Evolutionary conservation across 1,284 basidiomycete genomes (phyloP).

Genomic region (Sphagnurus paluster): DNA sequence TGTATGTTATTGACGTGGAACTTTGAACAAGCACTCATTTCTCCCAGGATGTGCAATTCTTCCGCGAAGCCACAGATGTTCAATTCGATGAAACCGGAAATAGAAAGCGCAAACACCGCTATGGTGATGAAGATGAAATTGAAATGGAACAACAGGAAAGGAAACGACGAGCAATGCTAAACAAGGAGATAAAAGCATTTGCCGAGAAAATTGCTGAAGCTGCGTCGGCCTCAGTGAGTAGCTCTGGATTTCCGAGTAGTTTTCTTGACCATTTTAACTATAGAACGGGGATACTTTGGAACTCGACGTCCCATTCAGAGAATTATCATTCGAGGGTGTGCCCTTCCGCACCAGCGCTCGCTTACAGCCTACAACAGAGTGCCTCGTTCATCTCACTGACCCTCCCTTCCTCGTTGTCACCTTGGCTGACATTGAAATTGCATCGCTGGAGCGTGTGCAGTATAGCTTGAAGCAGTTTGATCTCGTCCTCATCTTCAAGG

Average conservation of each 20-base stretch:
- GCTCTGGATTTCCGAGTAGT: background rate
- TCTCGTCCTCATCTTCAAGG: conserved; percentile 94
- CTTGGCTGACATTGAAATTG: conserved; percentile 92
- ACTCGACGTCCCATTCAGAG: conserved; percentile 96
- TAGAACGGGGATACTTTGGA: conserved; percentile 85
- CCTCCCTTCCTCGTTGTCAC: conserved; percentile 97
- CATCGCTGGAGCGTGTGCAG: conserved; percentile 96
- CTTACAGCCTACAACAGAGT: conserved; percentile 96
- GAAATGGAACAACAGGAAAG: conserved; percentile 98
- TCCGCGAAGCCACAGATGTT: conserved; percentile 96
- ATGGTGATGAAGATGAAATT: conserved; percentile 99
- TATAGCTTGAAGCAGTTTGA: conserved; percentile 98
- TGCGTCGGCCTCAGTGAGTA: conserved; percentile 67
- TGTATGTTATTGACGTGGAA: conserved; percentile 40
- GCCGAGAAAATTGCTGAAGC: conserved; percentile 93
- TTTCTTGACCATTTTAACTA: conserved; percentile 19
- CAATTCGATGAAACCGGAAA: conserved; percentile 99
- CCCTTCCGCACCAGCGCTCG: conserved; percentile 95
- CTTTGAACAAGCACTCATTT: conserved; percentile 4
- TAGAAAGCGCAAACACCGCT: conserved; percentile 94
- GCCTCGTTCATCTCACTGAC: conserved; percentile 94
- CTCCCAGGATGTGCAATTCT: conserved; percentile 92
- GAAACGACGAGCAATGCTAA: conserved; percentile 84
- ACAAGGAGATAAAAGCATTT: conserved; percentile 95
- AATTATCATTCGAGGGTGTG: conserved; percentile 96